Base-by-base conservation (phyloP, 2,329 filamentous ascomycete species). In the Diaporthe longicolla region DNA sequence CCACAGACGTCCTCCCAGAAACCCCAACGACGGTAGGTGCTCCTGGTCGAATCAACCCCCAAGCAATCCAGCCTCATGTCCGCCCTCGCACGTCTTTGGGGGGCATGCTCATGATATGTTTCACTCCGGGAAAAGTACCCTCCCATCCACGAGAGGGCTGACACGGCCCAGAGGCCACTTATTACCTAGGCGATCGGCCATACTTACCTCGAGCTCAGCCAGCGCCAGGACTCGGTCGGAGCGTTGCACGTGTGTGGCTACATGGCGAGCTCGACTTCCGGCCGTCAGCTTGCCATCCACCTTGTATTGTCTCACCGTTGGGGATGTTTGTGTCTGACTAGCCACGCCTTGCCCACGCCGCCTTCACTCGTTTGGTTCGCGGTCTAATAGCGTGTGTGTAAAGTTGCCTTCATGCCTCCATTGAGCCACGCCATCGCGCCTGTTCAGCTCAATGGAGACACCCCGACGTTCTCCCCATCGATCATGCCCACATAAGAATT, bases 321-420 rank as follows among this genome's bases (percentile, higher is more conserved):
- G 63, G 45, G 63, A 26, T 68, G 45, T 54, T 68, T 40, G 17
- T 68, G 48, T 68, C 63, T 68, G 63, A 40, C 32, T 68, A 68
- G 63, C 48, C 48, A 54, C 48, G 48, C 63, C 63, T 24, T 66
- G 63, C 63, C 45, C 63, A 37, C 48, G 45, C 63, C 13, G 32
- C 63, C n/a, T 8, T 45, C 29, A 40, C 63, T 68, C 63, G 48
- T 68, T 54, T 68, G 63, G 63, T 68, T 68, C 63, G 63, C 63
- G 63, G 45, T 52, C 63, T 54, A 54, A 54, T 54, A 68, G 63
- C 63, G 63, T 68, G 48, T 40, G 45, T 40, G 29, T 40, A 17
- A 17, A 63, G 48, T 54, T 68, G 63, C 63, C 63, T 68, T 68
- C 48, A 68, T 68, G 63, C 63, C 63, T 68, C 32, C 63, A 68